phyloP scores from a whole-genome alignment of 1,284 basidiomycete genomes.

The Cutaneotrichosporon sp. region DNA sequence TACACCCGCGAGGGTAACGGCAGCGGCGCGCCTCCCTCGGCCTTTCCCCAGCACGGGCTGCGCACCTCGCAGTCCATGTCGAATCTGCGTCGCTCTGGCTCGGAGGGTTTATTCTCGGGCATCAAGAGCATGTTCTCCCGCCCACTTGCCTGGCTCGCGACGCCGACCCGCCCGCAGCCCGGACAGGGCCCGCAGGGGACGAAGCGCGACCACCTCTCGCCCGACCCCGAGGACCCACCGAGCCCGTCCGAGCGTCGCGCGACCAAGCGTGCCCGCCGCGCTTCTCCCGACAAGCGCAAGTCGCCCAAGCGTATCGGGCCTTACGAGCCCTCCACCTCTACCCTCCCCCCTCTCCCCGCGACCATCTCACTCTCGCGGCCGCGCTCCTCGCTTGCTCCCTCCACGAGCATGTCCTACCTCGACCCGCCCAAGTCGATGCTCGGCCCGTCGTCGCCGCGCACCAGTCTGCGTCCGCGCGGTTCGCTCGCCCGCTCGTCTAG shows the following conservation, averaged over 20 bases:
- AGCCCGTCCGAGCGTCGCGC: slow-evolving; percentile 32
- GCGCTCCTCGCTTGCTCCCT: slow-evolving; percentile 11
- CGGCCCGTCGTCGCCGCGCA: slow-evolving; percentile 24
- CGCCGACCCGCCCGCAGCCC: slow-evolving; percentile 22
- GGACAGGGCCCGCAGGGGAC: background rate
- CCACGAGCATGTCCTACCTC: slow-evolving; percentile 32
- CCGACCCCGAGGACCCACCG: slow-evolving; percentile 38
- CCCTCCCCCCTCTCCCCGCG: slow-evolving; percentile 40
- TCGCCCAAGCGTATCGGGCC: slow-evolving; percentile 4
- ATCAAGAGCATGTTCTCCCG: slow-evolving; percentile 39
- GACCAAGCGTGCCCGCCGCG: slow-evolving; percentile 29
- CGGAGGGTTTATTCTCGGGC: slow-evolving; percentile 33
- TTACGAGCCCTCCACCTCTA: slow-evolving; percentile 23
- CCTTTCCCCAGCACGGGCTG: background rate
- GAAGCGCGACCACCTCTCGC: slow-evolving; percentile 31
- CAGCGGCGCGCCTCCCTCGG: slow-evolving; percentile 1
- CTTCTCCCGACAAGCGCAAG: slow-evolving; percentile 19
- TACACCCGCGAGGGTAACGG: slow-evolving; percentile 18
- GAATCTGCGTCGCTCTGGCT: background rate
- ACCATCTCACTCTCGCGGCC: slow-evolving; percentile 24
- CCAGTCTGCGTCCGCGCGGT: slow-evolving; percentile 15
- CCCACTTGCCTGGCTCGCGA: slow-evolving; percentile 41
- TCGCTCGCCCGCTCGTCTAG: slow-evolving; percentile 30
- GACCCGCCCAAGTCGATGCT: slow-evolving; percentile 39
- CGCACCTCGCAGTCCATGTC: background rate